Evolutionary conservation across 441 rosid genomes (phyloP).

Genomic region (Rhodomyrtus psidioides): DNA sequence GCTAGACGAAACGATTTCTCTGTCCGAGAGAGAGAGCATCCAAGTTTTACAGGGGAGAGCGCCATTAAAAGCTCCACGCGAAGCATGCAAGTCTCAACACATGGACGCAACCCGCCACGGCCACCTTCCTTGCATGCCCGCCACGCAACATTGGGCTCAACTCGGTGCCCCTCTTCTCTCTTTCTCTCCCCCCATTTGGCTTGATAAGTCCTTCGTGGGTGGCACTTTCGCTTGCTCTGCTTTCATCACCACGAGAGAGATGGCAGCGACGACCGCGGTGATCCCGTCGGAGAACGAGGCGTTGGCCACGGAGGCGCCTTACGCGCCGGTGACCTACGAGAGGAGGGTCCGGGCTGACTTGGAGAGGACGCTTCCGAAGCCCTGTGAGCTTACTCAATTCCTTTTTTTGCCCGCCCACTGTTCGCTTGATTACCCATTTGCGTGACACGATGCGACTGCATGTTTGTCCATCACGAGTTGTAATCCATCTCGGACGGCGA

Average conservation of each 20-base stretch:
- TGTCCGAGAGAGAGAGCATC: neutral
- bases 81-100: neutral
- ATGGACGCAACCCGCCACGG: neutral
- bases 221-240: neutral
- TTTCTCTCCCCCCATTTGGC: neutral
- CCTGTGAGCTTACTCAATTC: constrained; percentile 29
- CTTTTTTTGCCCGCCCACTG: no score
- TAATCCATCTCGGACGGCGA: neutral
- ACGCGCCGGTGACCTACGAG: constrained; percentile 57
- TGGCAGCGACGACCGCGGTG: constrained; percentile 1
- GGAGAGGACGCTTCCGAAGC: constrained; percentile 58
- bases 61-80: neutral
- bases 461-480: neutral
- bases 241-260: neutral
- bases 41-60: neutral
- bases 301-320: constrained; percentile 51
- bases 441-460: neutral
- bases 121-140: neutral
- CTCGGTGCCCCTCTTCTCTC: neutral
- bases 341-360: constrained; percentile 48
- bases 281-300: constrained; percentile 33
- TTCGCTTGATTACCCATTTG: neutral
- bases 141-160: neutral
- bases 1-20: neutral
- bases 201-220: neutral